Evolutionary conservation across 257 asterid species (phyloP), one percentile per base, ranked within the genome.

Genomic region (Nyctanthes arbortristis): DNA sequence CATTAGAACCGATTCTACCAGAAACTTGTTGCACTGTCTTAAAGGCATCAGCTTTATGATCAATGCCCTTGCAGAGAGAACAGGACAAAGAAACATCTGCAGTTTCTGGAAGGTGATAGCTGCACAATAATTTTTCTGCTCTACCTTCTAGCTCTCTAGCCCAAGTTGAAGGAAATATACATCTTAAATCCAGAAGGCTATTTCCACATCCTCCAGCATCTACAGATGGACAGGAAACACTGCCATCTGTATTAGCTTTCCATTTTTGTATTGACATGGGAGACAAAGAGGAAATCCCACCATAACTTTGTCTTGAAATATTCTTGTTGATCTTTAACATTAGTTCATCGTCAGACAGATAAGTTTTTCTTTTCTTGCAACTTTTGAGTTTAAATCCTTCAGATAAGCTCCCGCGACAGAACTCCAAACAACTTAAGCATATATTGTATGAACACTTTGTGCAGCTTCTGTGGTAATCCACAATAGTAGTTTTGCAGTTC

Each of bases 391-490:
- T 68, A 76, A 65, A 66, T 66, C 71, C 71, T 74, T 68, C 89
- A 70, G 33, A 13, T 43, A 70, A 72, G 68, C 74, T 78, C 61
- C 67, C 77, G 63, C 63, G 78, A 71, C 86, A 81, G 74, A 86
- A 79, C 78, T 88, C 97, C 77, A 74, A 86, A 74, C 99, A 94
- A 78, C 80, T 74, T 73, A 94, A 79, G 84, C 99, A 94, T 77
- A 94, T 89, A 70, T 81, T 84, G 73, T 86, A 94, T 2, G 95
- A 88, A 65, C 99, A 94, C 61, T 78, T 82, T 57, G 83, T 33
- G 84, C 99, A 94, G 79, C 88, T 86, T 84, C 97, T 85, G 65
- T 91, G 97, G 85, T 88, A 94, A 91, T 94, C 96, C 74, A 87
- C 73, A 75, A 91, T 85, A 61, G 92, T 79, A 37, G 79, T 71